Evolutionary conservation across 257 asterid species (phyloP).

Genomic region (Linaria vulgaris): DNA sequence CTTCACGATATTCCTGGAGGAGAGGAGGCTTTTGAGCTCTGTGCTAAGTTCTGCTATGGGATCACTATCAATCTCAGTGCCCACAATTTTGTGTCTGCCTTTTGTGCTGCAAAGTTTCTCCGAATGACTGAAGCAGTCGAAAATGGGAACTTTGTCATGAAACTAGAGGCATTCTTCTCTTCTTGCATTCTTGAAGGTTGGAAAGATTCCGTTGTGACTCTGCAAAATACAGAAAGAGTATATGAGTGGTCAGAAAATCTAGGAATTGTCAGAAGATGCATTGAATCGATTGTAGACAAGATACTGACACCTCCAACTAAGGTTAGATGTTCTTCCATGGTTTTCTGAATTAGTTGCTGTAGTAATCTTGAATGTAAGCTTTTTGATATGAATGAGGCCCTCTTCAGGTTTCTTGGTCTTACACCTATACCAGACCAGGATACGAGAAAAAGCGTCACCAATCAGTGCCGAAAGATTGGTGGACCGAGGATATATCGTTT

Average conservation of each 20-base stretch:
- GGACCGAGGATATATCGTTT: conserved; percentile 78
- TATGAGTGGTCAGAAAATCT: conserved; percentile 69
- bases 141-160: conserved; percentile 52
- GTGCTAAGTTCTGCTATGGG: conserved; percentile 81
- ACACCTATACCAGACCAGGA: conserved; percentile 67
- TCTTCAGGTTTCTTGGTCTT: conserved; percentile 75
- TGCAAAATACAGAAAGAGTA: conserved; percentile 41
- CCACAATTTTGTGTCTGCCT: conserved; percentile 52
- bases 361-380: not conserved
- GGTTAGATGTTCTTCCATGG: conserved; percentile 37
- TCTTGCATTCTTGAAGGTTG: conserved; percentile 75
- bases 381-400: conserved; percentile 22
- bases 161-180: conserved; percentile 65
- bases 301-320: conserved; percentile 57
- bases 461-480: conserved; percentile 78
- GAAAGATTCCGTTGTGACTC: conserved; percentile 61
- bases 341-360: conserved; percentile 1
- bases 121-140: conserved; percentile 68
- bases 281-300: conserved; percentile 75
- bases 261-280: conserved; percentile 67
- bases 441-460: conserved; percentile 44
- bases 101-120: conserved; percentile 77
- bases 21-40: conserved; percentile 67
- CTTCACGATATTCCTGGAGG: conserved; percentile 78
- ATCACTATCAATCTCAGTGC: conserved; percentile 73